Evolutionary conservation across 2,329 filamentous ascomycete species (phyloP), one percentile per base, ranked within the genome.

Genomic region (Phialophora expanda): DNA sequence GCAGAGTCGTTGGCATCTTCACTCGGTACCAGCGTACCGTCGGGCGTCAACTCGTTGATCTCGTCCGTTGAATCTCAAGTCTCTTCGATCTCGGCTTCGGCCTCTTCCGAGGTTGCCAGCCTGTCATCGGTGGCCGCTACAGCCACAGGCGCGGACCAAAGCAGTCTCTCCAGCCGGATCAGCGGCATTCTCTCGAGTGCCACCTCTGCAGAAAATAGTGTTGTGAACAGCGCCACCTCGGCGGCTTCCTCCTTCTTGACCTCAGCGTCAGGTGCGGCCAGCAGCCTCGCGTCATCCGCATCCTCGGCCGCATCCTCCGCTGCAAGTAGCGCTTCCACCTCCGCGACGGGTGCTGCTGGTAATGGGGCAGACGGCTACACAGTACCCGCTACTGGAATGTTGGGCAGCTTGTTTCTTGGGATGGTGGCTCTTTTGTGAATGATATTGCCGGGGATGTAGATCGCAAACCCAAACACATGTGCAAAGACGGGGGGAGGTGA

Each of bases 131-230:
- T 59, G 3, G 67, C 65, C 12, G 62, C 65, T n/a, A 67, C 65
- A 3, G 67, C 66, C 6, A 48, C 51, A 30, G 48, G 58, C 3
- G 66, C 65, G 4, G 65, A 48, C 7, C 56, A 56, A 38, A 67
- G 62, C 67, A 69, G 67, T 24, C 30, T 69, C 54, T 58, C 48
- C 6, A 69, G 67, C 62, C 53, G 60, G 12, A 61, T 69, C 60
- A 67, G 62, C 62, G 66, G 65, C 56, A 46, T 69, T 26, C 50
- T 57, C 20, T 56, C 67, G 32, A 65, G 65, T 41, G 65, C 63
- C 46, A 64, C 53, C 28, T 60, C 62, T 11, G 48, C 20, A 11
- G 60, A 65, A 30, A 61, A 34, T 38, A 67, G 65, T 44, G 28
- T 59, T 28, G n/a, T 53, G 26, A 67, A 53, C 62, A 67, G 60